phyloP scores from a whole-genome alignment of 208 protist species.

The Leptomonas seymouri region DNA sequence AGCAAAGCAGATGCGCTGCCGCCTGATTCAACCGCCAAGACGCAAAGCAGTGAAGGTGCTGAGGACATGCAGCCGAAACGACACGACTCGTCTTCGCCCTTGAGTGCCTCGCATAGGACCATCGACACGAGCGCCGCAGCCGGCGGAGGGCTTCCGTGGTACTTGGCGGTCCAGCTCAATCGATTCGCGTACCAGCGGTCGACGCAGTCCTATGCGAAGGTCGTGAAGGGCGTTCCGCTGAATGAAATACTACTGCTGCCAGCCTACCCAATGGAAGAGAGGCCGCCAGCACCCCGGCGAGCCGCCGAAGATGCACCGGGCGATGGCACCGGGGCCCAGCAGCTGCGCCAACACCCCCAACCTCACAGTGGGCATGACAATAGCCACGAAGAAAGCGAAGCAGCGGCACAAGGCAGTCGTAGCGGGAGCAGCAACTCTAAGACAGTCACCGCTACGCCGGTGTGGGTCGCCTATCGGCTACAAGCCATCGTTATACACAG shows the following conservation, averaged over 20 bases:
- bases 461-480: constrained; percentile 53
- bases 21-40: too few species aligned
- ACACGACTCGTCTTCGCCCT: too few species aligned
- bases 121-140: constrained; percentile 6
- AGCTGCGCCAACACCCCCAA: too few species aligned
- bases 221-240: constrained; percentile 50
- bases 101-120: not conserved
- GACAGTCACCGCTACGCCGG: not conserved
- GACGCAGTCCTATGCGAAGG: constrained; percentile 44
- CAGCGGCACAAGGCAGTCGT: constrained; percentile 7
- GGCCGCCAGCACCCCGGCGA: not conserved
- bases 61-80: too few species aligned
- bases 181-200: constrained; percentile 57
- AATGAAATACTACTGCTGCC: constrained; percentile 59
- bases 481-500: constrained; percentile 68
- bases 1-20: too few species aligned
- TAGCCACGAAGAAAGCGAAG: constrained; percentile 9
- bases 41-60: too few species aligned
- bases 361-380: not conserved
- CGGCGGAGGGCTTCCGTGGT: constrained; percentile 42
- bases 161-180: constrained; percentile 64
- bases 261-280: constrained; percentile 7
- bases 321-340: too few species aligned
- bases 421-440: not conserved
- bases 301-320: too few species aligned